These are phyloP conservation scores for Raphidocelis subcapitata DNA, from an alignment of 139 green algal species.

Conservation along the genomic window DNA sequence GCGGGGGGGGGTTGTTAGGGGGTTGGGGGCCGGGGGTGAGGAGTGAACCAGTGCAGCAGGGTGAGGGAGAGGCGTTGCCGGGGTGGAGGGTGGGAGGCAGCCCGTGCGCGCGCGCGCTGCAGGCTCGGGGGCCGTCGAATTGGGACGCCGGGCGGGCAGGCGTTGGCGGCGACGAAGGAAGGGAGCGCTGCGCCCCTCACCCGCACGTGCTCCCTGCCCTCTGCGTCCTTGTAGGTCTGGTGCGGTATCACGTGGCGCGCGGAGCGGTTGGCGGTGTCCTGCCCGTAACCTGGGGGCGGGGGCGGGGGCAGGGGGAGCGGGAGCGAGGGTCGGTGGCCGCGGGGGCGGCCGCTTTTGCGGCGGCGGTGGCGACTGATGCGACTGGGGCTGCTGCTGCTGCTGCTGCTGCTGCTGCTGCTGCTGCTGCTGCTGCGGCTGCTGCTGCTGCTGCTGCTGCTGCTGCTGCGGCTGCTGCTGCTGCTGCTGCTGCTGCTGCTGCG, in stretches of 20 bases:
- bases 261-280: slow-evolving; percentile 77
- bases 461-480: no score
- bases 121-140: not conserved
- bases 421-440: no score
- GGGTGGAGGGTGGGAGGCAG: no score
- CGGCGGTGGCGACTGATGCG: no score
- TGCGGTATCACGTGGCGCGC: slow-evolving; percentile 90
- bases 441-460: no score
- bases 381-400: no score
- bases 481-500: no score
- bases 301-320: no score
- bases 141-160: not conserved
- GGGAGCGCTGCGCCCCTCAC: slow-evolving; percentile 35
- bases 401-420: no score
- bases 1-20: not conserved
- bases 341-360: no score
- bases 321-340: no score
- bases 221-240: slow-evolving; percentile 79
- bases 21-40: not conserved
- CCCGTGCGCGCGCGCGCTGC: not conserved
- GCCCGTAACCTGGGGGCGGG: slow-evolving; percentile 63
- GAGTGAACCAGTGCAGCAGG: not conserved
- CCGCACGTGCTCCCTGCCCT: slow-evolving; percentile 84
- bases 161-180: not conserved
- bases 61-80: no score